Conservation (phyloP, 2,329 filamentous ascomycete species). For the Esteya vermicola region DNA sequence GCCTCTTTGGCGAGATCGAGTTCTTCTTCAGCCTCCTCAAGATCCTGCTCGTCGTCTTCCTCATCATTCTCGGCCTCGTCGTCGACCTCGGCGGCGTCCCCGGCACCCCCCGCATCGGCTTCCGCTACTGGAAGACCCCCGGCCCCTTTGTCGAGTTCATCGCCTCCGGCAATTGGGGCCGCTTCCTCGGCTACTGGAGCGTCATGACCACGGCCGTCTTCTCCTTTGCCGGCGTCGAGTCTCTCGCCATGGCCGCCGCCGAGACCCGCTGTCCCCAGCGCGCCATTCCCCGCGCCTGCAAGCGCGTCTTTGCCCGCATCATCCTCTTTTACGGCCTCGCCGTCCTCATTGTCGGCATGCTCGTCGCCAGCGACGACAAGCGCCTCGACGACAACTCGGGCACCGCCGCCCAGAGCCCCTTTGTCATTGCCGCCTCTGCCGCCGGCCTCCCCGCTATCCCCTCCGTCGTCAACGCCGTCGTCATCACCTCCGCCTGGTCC, state of each 20-base stretch:
- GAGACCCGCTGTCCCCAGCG: conserved; percentile 61
- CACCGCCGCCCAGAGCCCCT: conserved; percentile 45
- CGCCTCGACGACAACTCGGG: conserved; percentile 29
- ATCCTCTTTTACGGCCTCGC: conserved; percentile 51
- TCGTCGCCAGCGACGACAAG: conserved; percentile 45
- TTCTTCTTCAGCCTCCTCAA: conserved; percentile 49
- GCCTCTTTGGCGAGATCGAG: conserved; percentile 45
- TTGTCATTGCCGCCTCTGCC: conserved; percentile 56
- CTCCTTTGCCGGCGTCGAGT: conserved; percentile 45
- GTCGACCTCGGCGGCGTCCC: conserved; percentile 43
- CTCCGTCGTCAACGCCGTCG: conserved; percentile 61
- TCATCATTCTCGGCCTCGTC: conserved; percentile 41
- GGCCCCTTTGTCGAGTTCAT: conserved; percentile 35
- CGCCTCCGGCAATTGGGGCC: conserved; percentile 28
- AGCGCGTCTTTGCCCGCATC: conserved; percentile 63
- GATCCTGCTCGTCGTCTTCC: conserved; percentile 41
- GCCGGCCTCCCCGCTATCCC: conserved; percentile 55
- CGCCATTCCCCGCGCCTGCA: conserved; percentile 58
- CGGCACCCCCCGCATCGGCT: conserved; percentile 31
- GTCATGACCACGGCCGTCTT: conserved; percentile 44
- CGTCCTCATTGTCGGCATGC: conserved; percentile 56
- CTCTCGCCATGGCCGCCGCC: conserved; percentile 32
- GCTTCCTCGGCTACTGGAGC: conserved; percentile 45
- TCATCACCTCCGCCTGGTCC: conserved; percentile 59
- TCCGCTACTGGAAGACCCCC: conserved; percentile 32